Evolutionary conservation across 352 stramenopile genomes (phyloP).

Genomic region (Phytophthora pseudosyringae): DNA sequence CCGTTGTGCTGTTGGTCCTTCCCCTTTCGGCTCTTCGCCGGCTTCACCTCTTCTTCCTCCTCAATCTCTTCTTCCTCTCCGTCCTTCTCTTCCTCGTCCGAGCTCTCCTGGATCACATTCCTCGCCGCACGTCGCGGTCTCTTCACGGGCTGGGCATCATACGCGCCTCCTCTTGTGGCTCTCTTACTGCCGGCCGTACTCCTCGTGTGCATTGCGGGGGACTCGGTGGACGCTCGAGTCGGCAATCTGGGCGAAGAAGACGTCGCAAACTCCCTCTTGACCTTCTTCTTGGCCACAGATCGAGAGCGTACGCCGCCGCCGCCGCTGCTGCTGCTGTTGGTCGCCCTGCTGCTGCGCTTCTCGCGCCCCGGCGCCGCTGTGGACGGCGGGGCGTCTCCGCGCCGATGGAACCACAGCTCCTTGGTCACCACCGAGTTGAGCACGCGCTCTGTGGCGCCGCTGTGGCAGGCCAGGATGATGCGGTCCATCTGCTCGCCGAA

Average conservation of each 20-base stretch:
- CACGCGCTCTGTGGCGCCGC: conserved; percentile 55
- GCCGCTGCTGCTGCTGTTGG: conserved; percentile 3
- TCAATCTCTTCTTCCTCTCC: conserved; percentile 21
- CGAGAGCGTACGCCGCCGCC: neutral
- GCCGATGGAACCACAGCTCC: conserved; percentile 61
- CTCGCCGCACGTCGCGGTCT: conserved; percentile 31
- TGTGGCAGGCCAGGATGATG: conserved; percentile 73
- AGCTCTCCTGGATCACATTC: conserved; percentile 28
- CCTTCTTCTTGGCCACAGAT: conserved; percentile 22
- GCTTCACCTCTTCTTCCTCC: conserved; percentile 26
- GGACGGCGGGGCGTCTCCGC: conserved; percentile 10
- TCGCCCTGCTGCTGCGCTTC: conserved; percentile 6
- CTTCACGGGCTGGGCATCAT: conserved; percentile 28
- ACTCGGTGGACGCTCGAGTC: conserved; percentile 21
- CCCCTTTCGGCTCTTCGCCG: neutral
- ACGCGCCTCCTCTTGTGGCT: conserved; percentile 8
- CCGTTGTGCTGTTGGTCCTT: conserved; percentile 19
- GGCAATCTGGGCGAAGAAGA: conserved; percentile 5
- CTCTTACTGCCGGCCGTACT: conserved; percentile 25
- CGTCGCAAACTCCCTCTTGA: conserved; percentile 8
- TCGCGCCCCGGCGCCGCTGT: neutral
- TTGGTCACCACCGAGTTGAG: conserved; percentile 65
- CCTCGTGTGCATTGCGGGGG: conserved; percentile 25
- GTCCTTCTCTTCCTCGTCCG: conserved; percentile 27
- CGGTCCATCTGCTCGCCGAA: conserved; percentile 66